Evolutionary conservation across 768 basidiomycete species (phyloP), one percentile per base, ranked within the genome.

Genomic region (Collybia nuda): DNA sequence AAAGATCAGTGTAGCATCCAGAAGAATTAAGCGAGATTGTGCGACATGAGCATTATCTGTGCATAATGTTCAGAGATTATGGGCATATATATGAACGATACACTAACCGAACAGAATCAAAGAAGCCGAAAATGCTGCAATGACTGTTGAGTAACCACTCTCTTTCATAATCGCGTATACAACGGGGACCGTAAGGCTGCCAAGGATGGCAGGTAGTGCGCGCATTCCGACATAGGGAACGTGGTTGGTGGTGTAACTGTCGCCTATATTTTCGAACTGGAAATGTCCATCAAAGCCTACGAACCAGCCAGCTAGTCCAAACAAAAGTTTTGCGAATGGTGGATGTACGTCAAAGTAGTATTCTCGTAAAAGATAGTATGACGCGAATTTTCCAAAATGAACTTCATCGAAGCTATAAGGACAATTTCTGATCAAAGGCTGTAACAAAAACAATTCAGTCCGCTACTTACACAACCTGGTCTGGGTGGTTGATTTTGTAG

Each of bases 341-440:
- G 97, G 97, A 62, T 99, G 97, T 6, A 99, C 96, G 66, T 99
- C 97, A 75, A 99, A 99, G 72, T 98, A 98, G 74, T 98, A 99
- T 69, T 97, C 84, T 56, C 96, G 81, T 40, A 74, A 74, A 64
- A 98, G 85, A 69, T 99, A 99, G 70, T 93, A 90, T 5, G 91
- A 84, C 11, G 97, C 95, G 65, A 99, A 99, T 69, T 98, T 97
- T 54, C 96, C 96, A 64, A 98, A 98, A 65, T 98, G 96, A 11
- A 98, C 96, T 71, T 98, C 95, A 65, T 98, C 95, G 64, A 98
- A 98, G 42, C 93, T 95, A 58, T 32, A 28, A 40, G 44, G 45
- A 26, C 42, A 3, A 19, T 35, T 43, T 39, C 26, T 38, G 45
- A 17, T 48, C 26, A 18, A 32, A 36, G 12, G 38, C 38, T 39